Evolutionary conservation across 78 protist genomes (phyloP).

Genomic region (Acrasis kona): DNA sequence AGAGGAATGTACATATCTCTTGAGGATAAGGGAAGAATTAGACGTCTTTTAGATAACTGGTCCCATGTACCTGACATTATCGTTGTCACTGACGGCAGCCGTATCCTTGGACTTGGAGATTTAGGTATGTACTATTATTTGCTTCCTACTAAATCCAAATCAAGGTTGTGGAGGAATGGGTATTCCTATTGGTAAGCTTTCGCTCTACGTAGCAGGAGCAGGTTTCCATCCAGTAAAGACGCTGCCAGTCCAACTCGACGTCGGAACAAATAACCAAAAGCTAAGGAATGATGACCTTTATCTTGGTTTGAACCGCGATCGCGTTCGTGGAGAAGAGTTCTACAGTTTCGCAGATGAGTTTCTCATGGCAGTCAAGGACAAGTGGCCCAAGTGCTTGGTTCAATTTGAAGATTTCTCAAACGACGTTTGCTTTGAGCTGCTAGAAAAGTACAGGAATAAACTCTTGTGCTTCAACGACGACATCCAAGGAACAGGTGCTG

Average conservation of each 20-base stretch:
- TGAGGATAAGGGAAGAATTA: constrained; percentile 57
- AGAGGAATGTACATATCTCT: constrained; percentile 76
- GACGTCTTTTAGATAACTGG: constrained; percentile 64
- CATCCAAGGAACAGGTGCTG: constrained; percentile 84
- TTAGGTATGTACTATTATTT: too few species aligned
- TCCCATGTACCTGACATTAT: constrained; percentile 60
- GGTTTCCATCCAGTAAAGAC: constrained; percentile 60
- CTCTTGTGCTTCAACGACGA: constrained; percentile 92
- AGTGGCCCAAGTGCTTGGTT: constrained; percentile 49
- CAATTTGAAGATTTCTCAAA: constrained; percentile 92
- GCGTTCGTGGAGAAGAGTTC: constrained; percentile 56
- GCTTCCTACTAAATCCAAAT: too few species aligned
- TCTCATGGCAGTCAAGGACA: constrained; percentile 51
- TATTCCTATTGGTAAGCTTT: constrained; percentile 80
- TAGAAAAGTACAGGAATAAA: constrained; percentile 54
- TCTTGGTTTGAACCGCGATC: constrained; percentile 61
- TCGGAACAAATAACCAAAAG: constrained; percentile 85
- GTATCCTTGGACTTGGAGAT: constrained; percentile 98
- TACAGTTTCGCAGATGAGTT: constrained; percentile 77
- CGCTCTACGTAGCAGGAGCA: constrained; percentile 76
- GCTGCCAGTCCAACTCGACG: constrained; percentile 91
- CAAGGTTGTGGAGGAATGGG: constrained; percentile 94
- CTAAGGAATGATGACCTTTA: constrained; percentile 71
- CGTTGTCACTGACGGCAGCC: constrained; percentile 94
- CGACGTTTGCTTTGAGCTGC: constrained; percentile 60